Evolutionary conservation across 192 early-diverging fungal species (phyloP), one percentile per base, ranked within the genome.

Genomic region (Coemansia sp.): DNA sequence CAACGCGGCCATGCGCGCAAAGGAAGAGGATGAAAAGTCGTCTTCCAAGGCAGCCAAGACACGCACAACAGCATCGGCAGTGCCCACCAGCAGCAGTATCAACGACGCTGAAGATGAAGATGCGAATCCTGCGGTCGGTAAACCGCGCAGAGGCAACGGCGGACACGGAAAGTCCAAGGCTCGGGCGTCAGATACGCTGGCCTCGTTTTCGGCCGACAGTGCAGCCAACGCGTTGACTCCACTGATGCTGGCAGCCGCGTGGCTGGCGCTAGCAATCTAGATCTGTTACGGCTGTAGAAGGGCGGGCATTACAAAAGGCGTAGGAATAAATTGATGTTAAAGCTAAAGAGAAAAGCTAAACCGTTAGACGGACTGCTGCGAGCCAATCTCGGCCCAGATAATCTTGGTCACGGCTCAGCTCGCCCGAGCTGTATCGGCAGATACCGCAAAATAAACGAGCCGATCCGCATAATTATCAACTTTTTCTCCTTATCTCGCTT

Each of bases 11-110:
- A 61, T 46, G 46, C 58, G 66, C 45, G 53, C 21, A 0, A 31
- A 64, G 25, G 62, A 71, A 17, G 61, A 56, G 15, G 60, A 71
- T 19, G 62, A 63, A 10, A 52, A 56, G 47, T 27, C 46, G 10
- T 22, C 12, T 9, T 14, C 21, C n/a, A 43, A 43, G 22, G 14
- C 20, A 2, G 5, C 9, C 8, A 48, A 32, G 31, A 27, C 14
- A n/a, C 15, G 12, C 8, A 23, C 17, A 5, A 9, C 48, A 5
- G 19, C 48, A 31, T 22, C 48, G 12, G 19, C 29, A 19, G 11
- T 3, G 39, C 15, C 41, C 22, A 17, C 3, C 41, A 39, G 36
- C 31, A 34, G 31, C 36, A 39, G 8, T 14, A 4, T 39, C n/a
- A n/a, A n/a, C n/a, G 6, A 39, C 6, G n/a, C 26, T 17, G 45